Evolutionary conservation across 1,284 basidiomycete genomes (phyloP).

Genomic region (Puccinia coronata): DNA sequence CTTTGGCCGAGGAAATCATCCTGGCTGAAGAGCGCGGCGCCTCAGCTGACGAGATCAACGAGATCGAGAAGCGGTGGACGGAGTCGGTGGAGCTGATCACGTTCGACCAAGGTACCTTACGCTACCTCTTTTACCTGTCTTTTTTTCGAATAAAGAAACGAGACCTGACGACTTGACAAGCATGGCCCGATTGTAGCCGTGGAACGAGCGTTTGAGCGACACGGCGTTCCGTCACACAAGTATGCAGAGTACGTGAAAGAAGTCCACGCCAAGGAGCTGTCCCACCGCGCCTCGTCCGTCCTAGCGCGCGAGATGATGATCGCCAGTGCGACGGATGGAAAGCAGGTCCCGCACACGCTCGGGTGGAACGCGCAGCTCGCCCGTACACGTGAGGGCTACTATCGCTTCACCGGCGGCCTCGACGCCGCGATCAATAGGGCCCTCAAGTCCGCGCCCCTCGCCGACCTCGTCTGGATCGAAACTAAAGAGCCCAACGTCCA

Average conservation of each 20-base stretch:
- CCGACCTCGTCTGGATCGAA: slow-evolving; percentile 66
- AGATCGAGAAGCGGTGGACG: slow-evolving; percentile 76
- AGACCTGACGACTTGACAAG: neutral
- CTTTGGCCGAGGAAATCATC: slow-evolving; percentile 55
- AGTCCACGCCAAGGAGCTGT: slow-evolving; percentile 60
- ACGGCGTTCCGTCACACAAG: slow-evolving; percentile 32
- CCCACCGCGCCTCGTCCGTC: neutral
- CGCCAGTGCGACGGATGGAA: neutral
- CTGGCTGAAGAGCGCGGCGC: slow-evolving; percentile 71
- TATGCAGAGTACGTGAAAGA: slow-evolving; percentile 14
- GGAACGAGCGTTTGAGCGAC: slow-evolving; percentile 62
- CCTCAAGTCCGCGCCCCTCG: slow-evolving; percentile 67
- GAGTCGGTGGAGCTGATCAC: slow-evolving; percentile 67
- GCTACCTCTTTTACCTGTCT: neutral
- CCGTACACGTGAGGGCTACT: slow-evolving; percentile 86
- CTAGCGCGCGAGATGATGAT: neutral
- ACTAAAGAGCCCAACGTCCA: slow-evolving; percentile 79
- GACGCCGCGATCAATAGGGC: slow-evolving; percentile 78
- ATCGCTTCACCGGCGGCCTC: slow-evolving; percentile 81
- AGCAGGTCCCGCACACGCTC: slow-evolving; percentile 64
- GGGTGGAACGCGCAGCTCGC: slow-evolving; percentile 85
- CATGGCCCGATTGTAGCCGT: slow-evolving; percentile 55
- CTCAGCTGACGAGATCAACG: slow-evolving; percentile 71
- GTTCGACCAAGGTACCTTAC: slow-evolving; percentile 37
- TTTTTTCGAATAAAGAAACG: neutral